A percentile compares a stretch with the other conserved stretches of the same genome.
These are phyloP conservation scores for Penicillium corylophilum DNA, from an alignment of 2,329 filamentous ascomycete species.

Conservation along the genomic window DNA sequence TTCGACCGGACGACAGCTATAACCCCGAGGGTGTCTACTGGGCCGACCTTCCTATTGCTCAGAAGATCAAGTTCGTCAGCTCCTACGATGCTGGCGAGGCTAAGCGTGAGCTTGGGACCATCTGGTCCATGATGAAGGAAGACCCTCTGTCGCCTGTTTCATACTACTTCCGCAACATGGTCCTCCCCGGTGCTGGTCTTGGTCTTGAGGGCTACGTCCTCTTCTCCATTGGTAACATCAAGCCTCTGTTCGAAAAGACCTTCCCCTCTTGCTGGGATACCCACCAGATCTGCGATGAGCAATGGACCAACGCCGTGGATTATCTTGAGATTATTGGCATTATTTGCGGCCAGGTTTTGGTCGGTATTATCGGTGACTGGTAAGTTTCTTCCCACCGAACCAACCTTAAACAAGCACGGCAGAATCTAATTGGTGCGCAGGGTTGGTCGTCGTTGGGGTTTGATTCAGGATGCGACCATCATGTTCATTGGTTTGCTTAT, in stretches of 20 bases:
- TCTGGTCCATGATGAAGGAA: slow-evolving; percentile 78
- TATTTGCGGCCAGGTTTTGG: slow-evolving; percentile 86
- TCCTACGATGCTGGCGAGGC: slow-evolving; percentile 71
- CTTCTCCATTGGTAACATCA: slow-evolving; percentile 93
- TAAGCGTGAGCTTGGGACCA: slow-evolving; percentile 62
- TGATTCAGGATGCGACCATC: slow-evolving; percentile 91
- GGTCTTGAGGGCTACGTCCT: slow-evolving; percentile 93
- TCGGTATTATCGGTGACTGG: slow-evolving; percentile 77
- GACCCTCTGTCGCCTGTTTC: slow-evolving; percentile 81
- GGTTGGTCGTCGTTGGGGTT: slow-evolving; percentile 89
- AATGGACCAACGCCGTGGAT: slow-evolving; percentile 80
- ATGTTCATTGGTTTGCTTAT: slow-evolving; percentile 93
- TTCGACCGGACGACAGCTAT: slow-evolving; percentile 86
- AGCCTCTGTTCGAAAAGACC: slow-evolving; percentile 72
- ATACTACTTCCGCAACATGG: slow-evolving; percentile 87
- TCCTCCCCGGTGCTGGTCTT: slow-evolving; percentile 87
- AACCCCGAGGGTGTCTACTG: slow-evolving; percentile 82
- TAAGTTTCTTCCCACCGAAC: slow-evolving; percentile 27
- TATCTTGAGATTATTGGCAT: slow-evolving; percentile 95
- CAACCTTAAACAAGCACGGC: neutral
- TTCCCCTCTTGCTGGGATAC: slow-evolving; percentile 78
- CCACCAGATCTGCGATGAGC: slow-evolving; percentile 65
- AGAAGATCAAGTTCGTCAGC: slow-evolving; percentile 74
- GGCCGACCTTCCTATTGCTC: slow-evolving; percentile 74
- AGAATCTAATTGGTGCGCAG: slow-evolving; percentile 40